A percentile compares a stretch with the other conserved stretches of the same genome.
Conservation (phyloP, 176 grass and related monocot species). For the Oryza glaberrima region DNA sequence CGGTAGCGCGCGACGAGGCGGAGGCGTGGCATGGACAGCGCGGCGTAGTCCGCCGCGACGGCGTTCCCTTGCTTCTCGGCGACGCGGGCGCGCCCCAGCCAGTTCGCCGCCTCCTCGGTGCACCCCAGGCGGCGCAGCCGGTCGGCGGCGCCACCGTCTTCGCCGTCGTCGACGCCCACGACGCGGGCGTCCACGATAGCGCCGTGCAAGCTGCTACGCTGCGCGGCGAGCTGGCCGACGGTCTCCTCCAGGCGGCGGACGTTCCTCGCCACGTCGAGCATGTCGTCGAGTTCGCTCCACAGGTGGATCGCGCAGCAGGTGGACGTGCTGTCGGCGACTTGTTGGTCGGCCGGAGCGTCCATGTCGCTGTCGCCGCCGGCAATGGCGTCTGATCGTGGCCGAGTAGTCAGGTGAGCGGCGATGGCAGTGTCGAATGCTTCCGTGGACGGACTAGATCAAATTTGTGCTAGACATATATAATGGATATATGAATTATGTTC, state of each 20-base stretch:
- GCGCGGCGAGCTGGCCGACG: neutral
- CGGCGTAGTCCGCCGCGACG: neutral
- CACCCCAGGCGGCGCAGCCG: neutral
- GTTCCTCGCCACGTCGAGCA: neutral
- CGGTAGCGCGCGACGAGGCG: no score
- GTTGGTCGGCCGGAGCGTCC: neutral
- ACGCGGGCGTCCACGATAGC: neutral
- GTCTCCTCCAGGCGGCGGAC: neutral
- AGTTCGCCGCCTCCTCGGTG: neutral
- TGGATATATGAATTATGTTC: no score
- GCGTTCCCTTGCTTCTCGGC: neutral
- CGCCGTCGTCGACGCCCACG: neutral
- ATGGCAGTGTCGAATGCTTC: neutral
- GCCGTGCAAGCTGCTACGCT: neutral
- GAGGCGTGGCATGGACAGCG: neutral
- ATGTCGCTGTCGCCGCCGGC: neutral
- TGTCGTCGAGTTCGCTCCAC: neutral
- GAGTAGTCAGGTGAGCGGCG: neutral
- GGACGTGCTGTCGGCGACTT: neutral
- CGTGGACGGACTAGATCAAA: no score
- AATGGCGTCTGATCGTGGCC: neutral
- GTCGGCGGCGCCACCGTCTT: neutral
- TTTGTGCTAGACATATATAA: no score
- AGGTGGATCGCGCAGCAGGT: neutral
- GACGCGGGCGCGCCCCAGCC: neutral